Evolutionary conservation across 768 basidiomycete genomes (phyloP), one percentile per base, ranked within the genome.

Genomic region (Podaxis sp.): DNA sequence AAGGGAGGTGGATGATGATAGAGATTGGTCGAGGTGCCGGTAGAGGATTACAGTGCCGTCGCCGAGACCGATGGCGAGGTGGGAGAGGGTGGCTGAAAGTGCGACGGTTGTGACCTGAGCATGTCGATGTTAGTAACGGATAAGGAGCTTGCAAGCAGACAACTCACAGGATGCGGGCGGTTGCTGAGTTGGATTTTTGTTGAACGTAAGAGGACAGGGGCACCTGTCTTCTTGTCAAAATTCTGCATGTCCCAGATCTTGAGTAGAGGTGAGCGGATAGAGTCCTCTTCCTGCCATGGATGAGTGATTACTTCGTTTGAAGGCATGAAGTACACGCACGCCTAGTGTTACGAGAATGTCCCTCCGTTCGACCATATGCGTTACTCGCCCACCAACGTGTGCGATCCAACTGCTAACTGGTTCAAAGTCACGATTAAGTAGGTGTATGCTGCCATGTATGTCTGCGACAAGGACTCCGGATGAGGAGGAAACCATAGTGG

Each of bases 41-140:
- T 93, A 96, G 15, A 97, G 80, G 8, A 98, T 81, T 15, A 97
- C 96, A 0, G 92, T 92, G 25, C 97, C 97, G 69, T 98, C 96
- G 5, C 88, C 94, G n/a, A 98, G 84, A 13, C 96, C 97, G 43
- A 98, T 84, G 5, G 96, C 90, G 25, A 99, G 85, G 72, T 95
- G 92, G 0, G 91, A 85, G 3, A 97, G 80, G 17, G 83, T 82
- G 5, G 85, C 76, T 0, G 96, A 91, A 22, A 95, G 77, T 0
- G 95, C 92, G 46, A 97, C 78, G 1, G 89, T 85, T 2, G 93
- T 87, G 11, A 96, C 86, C 85, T 91, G 54, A 70, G 3, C 2
- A 19, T 5, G 25, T 36, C 54, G 22, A 49, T 37, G 50, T 49
- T 61, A 65, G 63, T 53, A 59, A 43, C 43, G 43, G 22, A 17